These are phyloP conservation scores for Starmera stellimalicola DNA, from an alignment of 1,139 yeast genomes.

Conservation along the genomic window DNA sequence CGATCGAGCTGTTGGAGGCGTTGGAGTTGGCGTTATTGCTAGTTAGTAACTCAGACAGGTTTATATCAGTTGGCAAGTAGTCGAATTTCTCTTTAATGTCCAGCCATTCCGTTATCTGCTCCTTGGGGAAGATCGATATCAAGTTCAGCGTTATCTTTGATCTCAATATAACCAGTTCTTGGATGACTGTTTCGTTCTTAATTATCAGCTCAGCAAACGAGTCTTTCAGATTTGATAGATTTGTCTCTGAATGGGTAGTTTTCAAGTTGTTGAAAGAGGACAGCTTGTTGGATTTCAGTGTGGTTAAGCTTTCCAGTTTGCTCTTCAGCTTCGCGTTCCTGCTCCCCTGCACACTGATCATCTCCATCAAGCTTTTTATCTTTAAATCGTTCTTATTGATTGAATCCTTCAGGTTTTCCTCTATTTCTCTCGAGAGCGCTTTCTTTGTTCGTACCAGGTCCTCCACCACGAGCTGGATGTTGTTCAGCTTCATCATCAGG, in stretches of 20 bases:
- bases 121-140: slow-evolving; percentile 11
- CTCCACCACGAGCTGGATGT: slow-evolving; percentile 30
- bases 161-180: slow-evolving; percentile 11
- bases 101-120: slow-evolving; percentile 14
- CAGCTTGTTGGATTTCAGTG: slow-evolving; percentile 4
- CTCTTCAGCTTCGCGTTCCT: slow-evolving; percentile 2
- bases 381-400: slow-evolving; percentile 3
- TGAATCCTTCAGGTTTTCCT: neutral
- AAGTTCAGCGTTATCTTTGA: slow-evolving; percentile 8
- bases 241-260: slow-evolving; percentile 1
- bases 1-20: slow-evolving; percentile 19
- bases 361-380: slow-evolving; percentile 4
- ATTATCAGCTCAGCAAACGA: slow-evolving; percentile 7
- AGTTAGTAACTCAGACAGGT: slow-evolving; percentile 9
- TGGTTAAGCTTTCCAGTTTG: slow-evolving; percentile 7
- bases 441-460: slow-evolving; percentile 26
- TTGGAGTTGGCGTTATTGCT: slow-evolving; percentile 13
- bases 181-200: slow-evolving; percentile 14
- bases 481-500: slow-evolving; percentile 35
- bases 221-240: slow-evolving; percentile 9
- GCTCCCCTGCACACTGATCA: slow-evolving; percentile 5
- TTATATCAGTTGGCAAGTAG: slow-evolving; percentile 10
- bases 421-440: slow-evolving; percentile 11
- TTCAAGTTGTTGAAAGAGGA: slow-evolving; percentile 3
- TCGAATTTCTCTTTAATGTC: slow-evolving; percentile 10